Base-by-base conservation (phyloP, 495 filamentous ascomycete genomes). In the Parmelia sp. region DNA sequence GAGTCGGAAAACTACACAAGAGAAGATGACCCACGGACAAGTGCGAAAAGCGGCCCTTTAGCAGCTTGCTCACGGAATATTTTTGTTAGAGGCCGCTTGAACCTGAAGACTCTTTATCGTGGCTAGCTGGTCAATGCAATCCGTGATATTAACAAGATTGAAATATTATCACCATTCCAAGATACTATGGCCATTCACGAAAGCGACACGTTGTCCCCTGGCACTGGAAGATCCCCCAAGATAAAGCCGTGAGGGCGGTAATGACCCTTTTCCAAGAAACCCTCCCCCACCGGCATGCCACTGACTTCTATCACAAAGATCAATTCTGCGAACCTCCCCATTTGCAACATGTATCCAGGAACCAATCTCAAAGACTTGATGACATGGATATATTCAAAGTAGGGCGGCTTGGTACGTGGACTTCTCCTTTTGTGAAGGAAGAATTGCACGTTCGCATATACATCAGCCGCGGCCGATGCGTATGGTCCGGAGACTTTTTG, bases 311-410 rank as follows among this genome's bases (percentile, higher is more conserved):
- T 61, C 23, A 1, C 0, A n/a, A 25, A 61, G 8, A 25, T 21
- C 10, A 61, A 7, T 10, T 61, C 59, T 1, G 59, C 15, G 21
- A 61, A 61, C 19, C 59, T 49, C 39, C n/a, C 29, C 31, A 36
- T 44, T n/a, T 31, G 23, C 23, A 61, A 35, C 59, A 61, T 51
- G 27, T 51, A 61, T 12, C 25, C 59, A 23, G 59, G 59, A 33
- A 61, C 21, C 40, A 39, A 8, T 17, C 40, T 61, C 59, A 61
- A 25, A 19, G 59, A 23, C 11, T 61, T 36, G 42, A 61, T 45
- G 45, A 51, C 25, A n/a, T 61, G 59, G 21, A 44, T 44, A 29
- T 42, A 42, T 31, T 51, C 40, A 17, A 61, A 61, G 45, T 6
- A 61, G 2, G 59, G 59, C 59, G 59, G 59, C 33, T n/a, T 51